Conservation (phyloP, 768 basidiomycete species). For the Cystobasidium tubakii region DNA sequence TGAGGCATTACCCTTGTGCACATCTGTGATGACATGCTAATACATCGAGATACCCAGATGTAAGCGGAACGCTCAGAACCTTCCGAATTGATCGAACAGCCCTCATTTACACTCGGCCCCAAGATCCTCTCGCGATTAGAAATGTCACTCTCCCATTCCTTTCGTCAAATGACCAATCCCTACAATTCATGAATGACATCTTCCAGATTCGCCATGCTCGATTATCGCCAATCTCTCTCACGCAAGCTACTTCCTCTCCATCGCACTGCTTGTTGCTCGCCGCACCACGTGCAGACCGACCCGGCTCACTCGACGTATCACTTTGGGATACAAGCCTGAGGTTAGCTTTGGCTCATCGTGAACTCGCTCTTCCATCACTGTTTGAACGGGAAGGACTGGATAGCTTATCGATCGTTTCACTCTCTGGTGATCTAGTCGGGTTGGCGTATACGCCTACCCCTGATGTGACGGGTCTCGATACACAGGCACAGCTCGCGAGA, state of each 20-base stretch:
- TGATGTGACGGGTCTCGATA: neutral
- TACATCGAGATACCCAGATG: no score
- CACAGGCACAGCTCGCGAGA: neutral
- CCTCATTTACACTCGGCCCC: neutral
- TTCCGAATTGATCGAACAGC: neutral
- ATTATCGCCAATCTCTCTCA: neutral
- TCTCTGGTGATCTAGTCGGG: neutral
- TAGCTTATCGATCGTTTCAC: neutral
- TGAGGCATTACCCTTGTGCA: no score
- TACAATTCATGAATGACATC: neutral
- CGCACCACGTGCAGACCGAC: neutral
- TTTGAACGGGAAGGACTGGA: neutral
- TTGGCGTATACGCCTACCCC: neutral
- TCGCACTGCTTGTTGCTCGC: neutral
- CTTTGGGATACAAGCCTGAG: conserved; percentile 4
- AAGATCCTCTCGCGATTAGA: neutral
- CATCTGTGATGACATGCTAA: no score
- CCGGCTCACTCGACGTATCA: neutral
- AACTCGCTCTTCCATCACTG: neutral
- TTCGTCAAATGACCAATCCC: neutral
- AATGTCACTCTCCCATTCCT: neutral
- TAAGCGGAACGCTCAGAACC: neutral
- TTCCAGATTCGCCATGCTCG: neutral
- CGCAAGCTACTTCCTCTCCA: neutral
- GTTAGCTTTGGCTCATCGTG: conserved; percentile 8